Evolutionary conservation across 441 rosid species (phyloP).

Genomic region (Erysimum pusillum): DNA sequence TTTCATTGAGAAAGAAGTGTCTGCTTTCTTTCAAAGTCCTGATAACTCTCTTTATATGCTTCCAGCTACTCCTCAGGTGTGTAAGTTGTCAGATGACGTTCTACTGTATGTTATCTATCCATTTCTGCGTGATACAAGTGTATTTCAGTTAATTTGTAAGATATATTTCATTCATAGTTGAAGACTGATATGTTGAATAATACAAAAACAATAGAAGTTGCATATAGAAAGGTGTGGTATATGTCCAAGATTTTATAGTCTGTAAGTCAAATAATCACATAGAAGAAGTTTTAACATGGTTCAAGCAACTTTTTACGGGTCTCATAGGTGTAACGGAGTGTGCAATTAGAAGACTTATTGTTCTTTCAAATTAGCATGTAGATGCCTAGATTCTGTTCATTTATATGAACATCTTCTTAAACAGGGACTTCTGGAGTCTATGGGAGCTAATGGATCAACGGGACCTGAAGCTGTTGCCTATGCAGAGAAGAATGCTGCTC

Average conservation of each 20-base stretch:
- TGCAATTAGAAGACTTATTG: slow-evolving; percentile 3
- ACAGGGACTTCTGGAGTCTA: slow-evolving; percentile 86
- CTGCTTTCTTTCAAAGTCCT: slow-evolving; percentile 84
- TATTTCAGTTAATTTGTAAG: slow-evolving; percentile 11
- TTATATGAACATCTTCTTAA: slow-evolving; percentile 8
- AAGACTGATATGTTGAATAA: neutral
- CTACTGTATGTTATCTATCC: slow-evolving; percentile 6
- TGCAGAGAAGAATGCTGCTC: slow-evolving; percentile 93
- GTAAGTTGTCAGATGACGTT: slow-evolving; percentile 42
- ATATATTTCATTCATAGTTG: neutral
- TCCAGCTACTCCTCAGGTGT: slow-evolving; percentile 94
- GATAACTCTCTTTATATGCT: slow-evolving; percentile 94
- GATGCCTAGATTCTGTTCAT: slow-evolving; percentile 11
- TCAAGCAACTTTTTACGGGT: slow-evolving; percentile 1
- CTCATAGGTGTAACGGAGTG: slow-evolving; percentile 15
- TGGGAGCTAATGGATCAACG: slow-evolving; percentile 88
- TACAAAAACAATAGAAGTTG: slow-evolving; percentile 3
- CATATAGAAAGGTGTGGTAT: slow-evolving; percentile 8
- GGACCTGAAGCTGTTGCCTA: slow-evolving; percentile 93
- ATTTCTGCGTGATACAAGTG: neutral
- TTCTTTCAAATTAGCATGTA: slow-evolving; percentile 17
- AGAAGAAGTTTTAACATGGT: neutral
- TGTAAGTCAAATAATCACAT: slow-evolving; percentile 6
- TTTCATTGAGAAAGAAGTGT: slow-evolving; percentile 82
- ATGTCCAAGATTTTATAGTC: slow-evolving; percentile 6